Conservation (phyloP, 1,139 yeast genomes). For the Geotrichum phurueaensis region DNA sequence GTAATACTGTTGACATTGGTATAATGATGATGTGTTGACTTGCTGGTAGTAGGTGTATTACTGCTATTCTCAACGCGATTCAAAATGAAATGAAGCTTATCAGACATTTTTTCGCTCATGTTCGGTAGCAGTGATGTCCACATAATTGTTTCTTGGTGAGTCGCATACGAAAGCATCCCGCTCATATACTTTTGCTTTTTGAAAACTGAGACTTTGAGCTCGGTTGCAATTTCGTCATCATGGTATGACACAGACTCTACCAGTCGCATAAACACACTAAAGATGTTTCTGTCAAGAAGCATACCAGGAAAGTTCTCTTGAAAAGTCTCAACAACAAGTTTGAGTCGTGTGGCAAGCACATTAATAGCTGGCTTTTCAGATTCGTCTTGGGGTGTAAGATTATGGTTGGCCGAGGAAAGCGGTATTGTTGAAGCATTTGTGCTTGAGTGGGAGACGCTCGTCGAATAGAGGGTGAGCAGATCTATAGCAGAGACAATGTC, state of each 20-base stretch:
- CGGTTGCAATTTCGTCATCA: conserved; percentile 42
- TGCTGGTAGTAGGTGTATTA: background rate
- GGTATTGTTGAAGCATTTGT: background rate
- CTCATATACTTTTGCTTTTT: conserved; percentile 41
- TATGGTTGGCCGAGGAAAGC: conserved; percentile 3
- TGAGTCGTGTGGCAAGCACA: conserved; percentile 23
- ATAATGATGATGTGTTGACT: conserved; percentile 2
- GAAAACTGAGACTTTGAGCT: conserved; percentile 40
- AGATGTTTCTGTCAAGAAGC: conserved; percentile 45
- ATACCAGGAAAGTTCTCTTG: conserved; percentile 49
- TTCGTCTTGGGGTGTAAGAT: conserved; percentile 1
- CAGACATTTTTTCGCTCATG: conserved; percentile 20
- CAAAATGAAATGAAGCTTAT: conserved; percentile 12
- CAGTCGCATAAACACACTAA: conserved; percentile 40
- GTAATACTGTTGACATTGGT: conserved; percentile 12
- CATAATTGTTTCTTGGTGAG: conserved; percentile 23
- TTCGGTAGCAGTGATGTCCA: conserved; percentile 26
- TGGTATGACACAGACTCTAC: conserved; percentile 43
- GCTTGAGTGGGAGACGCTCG: conserved; percentile 11
- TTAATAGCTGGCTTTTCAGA: background rate
- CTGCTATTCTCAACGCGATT: background rate
- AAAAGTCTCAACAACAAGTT: conserved; percentile 41
- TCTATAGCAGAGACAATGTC: conserved; percentile 50
- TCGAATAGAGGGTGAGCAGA: conserved; percentile 43
- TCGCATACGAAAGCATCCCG: conserved; percentile 29